phyloP scores from a whole-genome alignment of 805 yeast species.

The Ogataea haglerorum region DNA sequence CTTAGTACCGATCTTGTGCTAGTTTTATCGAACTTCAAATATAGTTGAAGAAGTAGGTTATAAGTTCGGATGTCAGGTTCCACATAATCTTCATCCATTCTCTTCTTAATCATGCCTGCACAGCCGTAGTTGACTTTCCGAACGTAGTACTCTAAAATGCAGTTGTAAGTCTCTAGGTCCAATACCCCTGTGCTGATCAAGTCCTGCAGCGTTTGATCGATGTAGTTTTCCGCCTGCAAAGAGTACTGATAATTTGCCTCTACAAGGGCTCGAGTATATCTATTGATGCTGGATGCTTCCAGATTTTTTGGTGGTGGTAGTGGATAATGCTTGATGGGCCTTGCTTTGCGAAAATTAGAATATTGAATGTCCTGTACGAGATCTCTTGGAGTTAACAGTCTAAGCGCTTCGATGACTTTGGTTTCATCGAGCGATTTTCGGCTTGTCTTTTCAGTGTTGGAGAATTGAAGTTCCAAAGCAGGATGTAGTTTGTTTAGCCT shows the following conservation, averaged over 20 bases:
- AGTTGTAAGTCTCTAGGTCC: conserved; percentile 7
- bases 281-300: conserved; percentile 3
- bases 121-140: conserved; percentile 1
- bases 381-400: no score
- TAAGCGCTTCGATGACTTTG: no score
- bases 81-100: conserved; percentile 3
- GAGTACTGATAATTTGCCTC: conserved; percentile 9
- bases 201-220: conserved; percentile 12
- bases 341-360: not conserved
- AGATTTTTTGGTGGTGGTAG: conserved; percentile 3
- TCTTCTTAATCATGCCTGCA: conserved; percentile 4
- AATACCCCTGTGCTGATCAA: conserved; percentile 7
- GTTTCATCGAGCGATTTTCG: no score
- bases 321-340: conserved; percentile 7
- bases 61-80: conserved; percentile 8
- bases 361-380: no score
- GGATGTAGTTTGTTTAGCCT: no score
- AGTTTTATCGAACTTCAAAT: conserved; percentile 4
- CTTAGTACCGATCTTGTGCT: conserved; percentile 1
- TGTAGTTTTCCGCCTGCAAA: conserved; percentile 4
- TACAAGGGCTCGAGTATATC: conserved; percentile 8
- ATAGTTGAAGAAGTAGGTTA: conserved; percentile 12
- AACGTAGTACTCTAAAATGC: conserved; percentile 10
- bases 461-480: no score
- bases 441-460: no score